A percentile compares a stretch with the other conserved stretches of the same genome.
phyloP scores from a whole-genome alignment of 2,329 filamentous ascomycete species.

The Chaetomiaceae sp. region DNA sequence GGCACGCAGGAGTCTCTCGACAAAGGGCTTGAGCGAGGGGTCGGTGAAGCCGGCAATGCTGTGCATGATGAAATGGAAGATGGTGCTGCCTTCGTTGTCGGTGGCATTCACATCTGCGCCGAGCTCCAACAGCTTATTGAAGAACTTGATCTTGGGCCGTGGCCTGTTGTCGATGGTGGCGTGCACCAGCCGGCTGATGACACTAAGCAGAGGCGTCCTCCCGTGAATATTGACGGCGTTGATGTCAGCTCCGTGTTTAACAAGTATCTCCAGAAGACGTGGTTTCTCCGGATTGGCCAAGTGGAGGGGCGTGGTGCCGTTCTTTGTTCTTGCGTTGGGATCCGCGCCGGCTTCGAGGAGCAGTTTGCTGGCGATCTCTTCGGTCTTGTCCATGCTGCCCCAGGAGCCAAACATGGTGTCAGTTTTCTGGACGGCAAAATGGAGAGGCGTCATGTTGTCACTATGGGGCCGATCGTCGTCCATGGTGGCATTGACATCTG shows the following conservation, averaged over 20 bases:
- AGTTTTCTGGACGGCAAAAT: neutral
- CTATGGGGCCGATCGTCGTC: neutral
- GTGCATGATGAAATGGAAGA: neutral
- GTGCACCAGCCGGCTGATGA: neutral
- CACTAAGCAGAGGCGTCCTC: neutral
- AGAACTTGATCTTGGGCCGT: neutral
- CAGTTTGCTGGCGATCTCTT: neutral
- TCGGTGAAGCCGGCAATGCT: neutral
- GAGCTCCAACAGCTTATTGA: neutral
- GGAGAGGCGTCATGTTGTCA: constrained; percentile 5
- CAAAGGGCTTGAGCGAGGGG: neutral
- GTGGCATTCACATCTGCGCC: neutral
- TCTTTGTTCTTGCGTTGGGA: constrained; percentile 1
- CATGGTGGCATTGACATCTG: constrained; percentile 10
- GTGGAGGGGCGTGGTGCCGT: constrained; percentile 1
- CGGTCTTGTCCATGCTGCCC: neutral
- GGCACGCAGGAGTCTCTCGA: neutral
- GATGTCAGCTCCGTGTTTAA: constrained; percentile 8
- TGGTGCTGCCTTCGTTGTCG: constrained; percentile 1
- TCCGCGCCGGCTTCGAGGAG: constrained; percentile 4
- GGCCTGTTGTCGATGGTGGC: too few relatives aligned
- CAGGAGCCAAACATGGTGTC: neutral
- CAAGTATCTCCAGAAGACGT: constrained; percentile 1
- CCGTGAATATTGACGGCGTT: neutral
- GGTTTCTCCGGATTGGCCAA: constrained; percentile 1